Evolutionary conservation across 2,329 filamentous ascomycete genomes (phyloP), one percentile per base, ranked within the genome.

Genomic region (Calonectria henricotiae): DNA sequence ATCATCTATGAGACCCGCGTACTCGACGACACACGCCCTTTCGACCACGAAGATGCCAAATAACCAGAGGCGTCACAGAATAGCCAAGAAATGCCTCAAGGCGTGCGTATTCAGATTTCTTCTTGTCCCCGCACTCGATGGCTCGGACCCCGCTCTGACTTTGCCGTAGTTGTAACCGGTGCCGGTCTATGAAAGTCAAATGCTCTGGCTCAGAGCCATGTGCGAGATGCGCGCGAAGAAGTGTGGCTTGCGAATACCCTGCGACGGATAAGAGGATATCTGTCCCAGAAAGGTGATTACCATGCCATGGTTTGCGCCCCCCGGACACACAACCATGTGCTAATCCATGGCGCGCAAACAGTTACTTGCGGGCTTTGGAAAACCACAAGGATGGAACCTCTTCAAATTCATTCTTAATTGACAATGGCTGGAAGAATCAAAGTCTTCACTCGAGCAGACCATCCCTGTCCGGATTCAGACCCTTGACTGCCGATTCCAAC

Each of bases 151-250:
- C 47, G 47, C 47, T 43, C 27, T 30, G 27, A 70, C 61, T 44
- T n/a, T 58, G 32, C 7, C 32, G 32, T 25, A 74, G 37, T 58
- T 77, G 76, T 66, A 77, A 77, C 43, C 64, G 76, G 75, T 77
- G 76, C 51, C 76, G 76, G 41, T 75, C 73, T 37, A 77, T 77
- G 76, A 77, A 77, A 30, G 76, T 77, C 62, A 77, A 78, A 60
- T 77, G 76, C 23, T 77, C 76, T 4, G 76, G 76, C 4, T 37
- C 69, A 8, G 75, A 78, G 37, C 76, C 76, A 5, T 77, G 76
- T 63, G 60, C 74, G n/a, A 62, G 76, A 13, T 77, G 76, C 69
- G 72, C 71, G 11, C 71, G 76, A 0, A 77, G 76, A 68, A 75
- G 75, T 11, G 73, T 76, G 17, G 67, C 32, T 35, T 77, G 76